These are phyloP conservation scores for Pythium volutum DNA, from an alignment of 352 stramenopile species.

Conservation along the genomic window DNA sequence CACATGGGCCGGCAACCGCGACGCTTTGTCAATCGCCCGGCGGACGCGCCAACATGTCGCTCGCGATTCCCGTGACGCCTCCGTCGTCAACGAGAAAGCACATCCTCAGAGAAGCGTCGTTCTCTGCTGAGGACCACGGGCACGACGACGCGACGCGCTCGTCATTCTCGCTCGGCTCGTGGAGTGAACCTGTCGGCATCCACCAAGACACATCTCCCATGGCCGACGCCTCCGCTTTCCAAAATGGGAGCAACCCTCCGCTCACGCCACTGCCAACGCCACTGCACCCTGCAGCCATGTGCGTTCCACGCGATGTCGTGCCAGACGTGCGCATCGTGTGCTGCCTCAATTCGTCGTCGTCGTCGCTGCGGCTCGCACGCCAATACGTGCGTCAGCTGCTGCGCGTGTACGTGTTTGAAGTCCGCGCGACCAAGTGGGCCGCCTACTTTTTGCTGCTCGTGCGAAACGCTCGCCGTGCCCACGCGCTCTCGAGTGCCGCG, in stretches of 20 bases:
- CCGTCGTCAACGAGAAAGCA: conserved; percentile 8
- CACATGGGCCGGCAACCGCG: not conserved
- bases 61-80: conserved; percentile 39
- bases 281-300: not conserved
- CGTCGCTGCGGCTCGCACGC: conserved; percentile 24
- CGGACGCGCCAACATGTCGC: conserved; percentile 33
- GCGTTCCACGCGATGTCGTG: conserved; percentile 35
- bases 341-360: conserved; percentile 21
- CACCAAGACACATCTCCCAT: not conserved
- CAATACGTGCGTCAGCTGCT: conserved; percentile 39
- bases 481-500: conserved; percentile 28
- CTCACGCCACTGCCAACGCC: not conserved
- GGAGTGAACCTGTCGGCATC: conserved; percentile 9
- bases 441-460: conserved; percentile 73
- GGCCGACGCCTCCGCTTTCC: not conserved
- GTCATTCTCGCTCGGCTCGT: conserved; percentile 24
- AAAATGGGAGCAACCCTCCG: too few species aligned
- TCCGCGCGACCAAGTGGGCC: conserved; percentile 76
- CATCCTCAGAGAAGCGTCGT: not conserved
- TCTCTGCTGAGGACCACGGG: not conserved
- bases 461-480: conserved; percentile 28
- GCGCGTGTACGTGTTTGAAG: conserved; percentile 61
- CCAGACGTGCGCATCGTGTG: conserved; percentile 47
- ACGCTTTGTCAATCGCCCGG: conserved; percentile 35
- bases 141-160: conserved; percentile 7